These are phyloP conservation scores for Cytidiella melzeri DNA, from an alignment of 768 basidiomycete genomes.

Conservation along the genomic window DNA sequence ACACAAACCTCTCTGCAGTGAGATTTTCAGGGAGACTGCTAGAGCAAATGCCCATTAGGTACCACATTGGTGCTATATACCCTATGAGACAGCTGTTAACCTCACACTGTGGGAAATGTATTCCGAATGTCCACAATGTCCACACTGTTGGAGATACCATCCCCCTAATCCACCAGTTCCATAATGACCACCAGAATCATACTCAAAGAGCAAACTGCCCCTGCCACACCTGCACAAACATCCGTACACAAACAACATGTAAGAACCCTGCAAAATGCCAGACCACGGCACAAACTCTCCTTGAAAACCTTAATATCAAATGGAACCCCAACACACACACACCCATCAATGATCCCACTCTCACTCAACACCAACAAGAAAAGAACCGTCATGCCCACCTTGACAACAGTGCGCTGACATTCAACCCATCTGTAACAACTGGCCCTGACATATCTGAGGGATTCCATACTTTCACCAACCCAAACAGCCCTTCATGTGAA, in stretches of 20 bases:
- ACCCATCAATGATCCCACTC: background rate
- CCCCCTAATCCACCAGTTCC: background rate
- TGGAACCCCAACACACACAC: background rate
- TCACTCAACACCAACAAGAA: background rate
- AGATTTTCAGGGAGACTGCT: background rate
- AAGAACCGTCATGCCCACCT: background rate
- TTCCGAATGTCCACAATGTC: background rate
- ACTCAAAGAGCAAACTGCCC: background rate
- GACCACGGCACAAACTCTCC: background rate
- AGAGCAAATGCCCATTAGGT: constrained; percentile 1
- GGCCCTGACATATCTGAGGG: background rate
- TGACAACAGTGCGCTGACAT: background rate
- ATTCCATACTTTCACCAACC: background rate
- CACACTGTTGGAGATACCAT: background rate
- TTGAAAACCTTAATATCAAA: background rate
- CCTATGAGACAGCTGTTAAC: background rate
- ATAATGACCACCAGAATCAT: background rate
- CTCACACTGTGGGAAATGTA: background rate
- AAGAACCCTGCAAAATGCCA: background rate
- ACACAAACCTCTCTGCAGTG: background rate
- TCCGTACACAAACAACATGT: background rate
- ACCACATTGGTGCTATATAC: constrained; percentile 1
- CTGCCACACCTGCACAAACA: background rate
- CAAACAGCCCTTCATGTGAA: background rate
- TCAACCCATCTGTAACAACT: background rate